Evolutionary conservation across 371 early-diverging fungal species (phyloP).

Genomic region (Smittium mucronatum): DNA sequence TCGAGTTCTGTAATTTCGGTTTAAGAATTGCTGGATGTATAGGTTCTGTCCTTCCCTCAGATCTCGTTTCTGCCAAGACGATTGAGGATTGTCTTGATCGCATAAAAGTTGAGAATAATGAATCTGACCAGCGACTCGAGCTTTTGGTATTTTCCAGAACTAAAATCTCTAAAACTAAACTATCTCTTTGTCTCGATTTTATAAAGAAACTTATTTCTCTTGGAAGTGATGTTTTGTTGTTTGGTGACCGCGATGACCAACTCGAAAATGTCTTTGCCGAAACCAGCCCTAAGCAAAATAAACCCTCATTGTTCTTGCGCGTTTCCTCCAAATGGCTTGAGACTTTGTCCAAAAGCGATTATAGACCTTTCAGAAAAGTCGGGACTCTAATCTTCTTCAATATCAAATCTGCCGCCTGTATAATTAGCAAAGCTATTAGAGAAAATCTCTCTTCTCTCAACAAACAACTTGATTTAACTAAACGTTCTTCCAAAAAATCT

Average conservation of each 20-base stretch:
- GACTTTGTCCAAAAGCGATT: constrained; percentile 47
- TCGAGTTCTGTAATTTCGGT: constrained; percentile 23
- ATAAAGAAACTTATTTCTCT: constrained; percentile 43
- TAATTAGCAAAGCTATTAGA: constrained; percentile 40
- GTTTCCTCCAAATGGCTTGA: constrained; percentile 41
- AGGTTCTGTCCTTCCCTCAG: constrained; percentile 15
- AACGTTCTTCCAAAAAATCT: constrained; percentile 9
- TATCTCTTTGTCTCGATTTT: constrained; percentile 43
- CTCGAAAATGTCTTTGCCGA: constrained; percentile 13
- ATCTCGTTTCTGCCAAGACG: constrained; percentile 24
- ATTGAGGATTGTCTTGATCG: constrained; percentile 28
- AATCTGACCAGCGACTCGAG: constrained; percentile 19
- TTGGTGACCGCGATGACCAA: constrained; percentile 31
- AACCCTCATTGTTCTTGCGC: constrained; percentile 34
- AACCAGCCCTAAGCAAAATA: neutral
- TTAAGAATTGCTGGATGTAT: constrained; percentile 26
- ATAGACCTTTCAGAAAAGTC: constrained; percentile 83
- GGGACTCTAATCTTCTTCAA: constrained; percentile 56
- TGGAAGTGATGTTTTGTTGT: constrained; percentile 44
- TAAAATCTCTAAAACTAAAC: constrained; percentile 43
- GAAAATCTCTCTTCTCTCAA: constrained; percentile 44
- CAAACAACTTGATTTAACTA: constrained; percentile 46
- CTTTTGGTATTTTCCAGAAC: constrained; percentile 51
- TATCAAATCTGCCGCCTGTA: constrained; percentile 46
- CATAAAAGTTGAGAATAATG: constrained; percentile 15